Evolutionary conservation across 768 basidiomycete genomes (phyloP), one percentile per base, ranked within the genome.

Genomic region (Obba rivulosa): DNA sequence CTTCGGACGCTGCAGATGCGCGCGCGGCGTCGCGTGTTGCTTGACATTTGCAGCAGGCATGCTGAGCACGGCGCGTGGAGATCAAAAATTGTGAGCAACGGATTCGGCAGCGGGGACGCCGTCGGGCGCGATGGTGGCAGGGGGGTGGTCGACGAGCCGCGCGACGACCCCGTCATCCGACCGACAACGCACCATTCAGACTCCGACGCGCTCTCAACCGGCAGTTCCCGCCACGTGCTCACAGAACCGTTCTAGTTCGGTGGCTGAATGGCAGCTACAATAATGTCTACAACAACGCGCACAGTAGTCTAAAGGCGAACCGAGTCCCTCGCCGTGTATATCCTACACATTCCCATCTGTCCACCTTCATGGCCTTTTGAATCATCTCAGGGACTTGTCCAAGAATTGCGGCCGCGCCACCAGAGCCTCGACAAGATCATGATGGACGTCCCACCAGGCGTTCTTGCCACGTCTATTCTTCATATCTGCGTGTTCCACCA

Each of bases 401-500:
- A 63, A 45, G 60, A 89, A 67, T 60, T 81, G 80, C 13, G 77
- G 73, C 47, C 83, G 71, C 23, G 81, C 87, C 11, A 76, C 83
- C 56, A 97, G 68, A 37, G 77, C 74, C 67, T 95, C 92, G 9
- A 81, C 83, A 47, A 96, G 66, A 17, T 75, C 72, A 62, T 80
- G 85, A 45, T 84, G 68, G 11, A 68, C 74, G 16, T 66, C 67
- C 94, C 94, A 97, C 90, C 92, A 92, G 44, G 73, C 68, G 22
- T 70, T 66, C 63, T 81, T 87, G 0, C 91, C 93, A 51, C 92
- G 68, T 51, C 95, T 75, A 64, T 92, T 82, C 72, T 79, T 81
- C 85, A 95, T 90, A 67, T 99, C 94, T 20, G 95, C 89, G 41
- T 91, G 84, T 50, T 73, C 71, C 46, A 87, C 71, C 79, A 98